Evolutionary conservation across 805 yeast species (phyloP), one percentile per base, ranked within the genome.

Genomic region (Zygoascus tannicola): DNA sequence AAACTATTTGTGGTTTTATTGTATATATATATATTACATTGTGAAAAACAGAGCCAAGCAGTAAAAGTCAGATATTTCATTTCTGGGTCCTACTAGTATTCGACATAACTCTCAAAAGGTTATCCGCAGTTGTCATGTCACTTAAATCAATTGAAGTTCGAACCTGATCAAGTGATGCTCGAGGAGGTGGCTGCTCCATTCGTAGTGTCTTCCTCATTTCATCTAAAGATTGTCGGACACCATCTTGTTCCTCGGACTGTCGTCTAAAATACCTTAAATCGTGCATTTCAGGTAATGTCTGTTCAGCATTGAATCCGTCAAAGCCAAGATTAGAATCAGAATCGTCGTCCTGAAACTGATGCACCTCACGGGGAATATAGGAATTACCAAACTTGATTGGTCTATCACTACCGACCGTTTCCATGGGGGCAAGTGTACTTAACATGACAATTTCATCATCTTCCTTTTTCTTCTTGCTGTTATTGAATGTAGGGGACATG

Each of bases 81-180:
- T n/a, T n/a, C n/a, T n/a, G n/a, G n/a, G n/a, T n/a, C n/a, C 30
- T 7, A 26, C 30, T 26, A 7, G 30, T 26, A 26, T 26, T 26
- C 10, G 30, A 26, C 53, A 51, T 51, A 15, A 44, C 48, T 16
- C 50, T 43, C 59, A 62, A 55, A 5, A 62, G 50, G 5, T 59
- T 59, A 28, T 55, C 60, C 3, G 66, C 66, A 3, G 64, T 60
- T 16, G 64, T 57, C 20, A 62, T 23, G 14, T 60, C 65, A 4
- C 53, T 56, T 14, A 56, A 47, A n/a, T 52, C 56, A 50, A 51
- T 44, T 10, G 52, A 46, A 5, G 54, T 42, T 22, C 58, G 44
- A 15, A 50, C 40, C 22, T 47, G 45, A 18, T 53, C 56, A 22
- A 51, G 16, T 3, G 54, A 50, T 28, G 45, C 38, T 23, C 56